These are phyloP conservation scores for Botrytis tulipae DNA, from an alignment of 2,329 filamentous ascomycete species.

Conservation along the genomic window DNA sequence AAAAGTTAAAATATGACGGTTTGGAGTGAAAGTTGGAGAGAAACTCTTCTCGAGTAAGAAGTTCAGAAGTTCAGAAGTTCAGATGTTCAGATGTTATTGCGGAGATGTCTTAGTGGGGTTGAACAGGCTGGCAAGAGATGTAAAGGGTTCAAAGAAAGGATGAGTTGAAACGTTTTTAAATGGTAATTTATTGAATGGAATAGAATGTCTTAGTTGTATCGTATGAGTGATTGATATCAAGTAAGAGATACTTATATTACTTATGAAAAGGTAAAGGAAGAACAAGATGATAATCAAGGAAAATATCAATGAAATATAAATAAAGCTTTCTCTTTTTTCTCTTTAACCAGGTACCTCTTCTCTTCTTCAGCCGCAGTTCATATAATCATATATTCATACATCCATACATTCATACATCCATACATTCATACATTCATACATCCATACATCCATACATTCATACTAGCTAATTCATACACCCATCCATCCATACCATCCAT, in stretches of 20 bases:
- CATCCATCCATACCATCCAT: too few species aligned
- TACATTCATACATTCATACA: too few species aligned
- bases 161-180: neutral
- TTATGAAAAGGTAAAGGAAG: neutral
- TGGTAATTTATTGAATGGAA: neutral
- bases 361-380: slow-evolving; percentile 12
- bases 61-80: neutral
- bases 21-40: neutral
- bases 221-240: neutral
- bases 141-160: slow-evolving; percentile 12
- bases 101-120: slow-evolving; percentile 21
- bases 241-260: neutral
- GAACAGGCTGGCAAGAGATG: slow-evolving; percentile 21
- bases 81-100: slow-evolving; percentile 14
- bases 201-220: neutral
- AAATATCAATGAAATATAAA: neutral
- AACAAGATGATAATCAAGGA: neutral
- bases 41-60: slow-evolving; percentile 14
- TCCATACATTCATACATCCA: too few species aligned
- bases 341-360: neutral
- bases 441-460: too few species aligned
- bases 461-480: too few species aligned
- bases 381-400: neutral
- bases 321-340: neutral
- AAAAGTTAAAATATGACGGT: neutral